Percentiles rank a stretch among this genome's conserved stretches.
These are phyloP conservation scores for Cydonia oblonga DNA, from an alignment of 331 rosid species.

Conservation along the genomic window DNA sequence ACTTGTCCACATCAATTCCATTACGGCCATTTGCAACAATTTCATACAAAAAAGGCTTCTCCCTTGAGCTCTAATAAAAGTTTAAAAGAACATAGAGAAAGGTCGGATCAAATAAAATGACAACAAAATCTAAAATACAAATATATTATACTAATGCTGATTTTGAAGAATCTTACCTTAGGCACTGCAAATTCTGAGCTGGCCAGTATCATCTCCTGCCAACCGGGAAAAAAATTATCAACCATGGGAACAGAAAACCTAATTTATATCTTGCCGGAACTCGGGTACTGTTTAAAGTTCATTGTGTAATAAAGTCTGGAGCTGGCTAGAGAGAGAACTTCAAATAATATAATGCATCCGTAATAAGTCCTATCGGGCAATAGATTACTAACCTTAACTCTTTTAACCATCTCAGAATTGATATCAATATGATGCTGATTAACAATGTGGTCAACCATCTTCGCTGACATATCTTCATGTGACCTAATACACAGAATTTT, in stretches of 20 bases:
- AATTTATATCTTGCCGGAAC: not conserved
- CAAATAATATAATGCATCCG: not conserved
- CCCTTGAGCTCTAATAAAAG: constrained; percentile 48
- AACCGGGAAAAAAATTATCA: constrained; percentile 7
- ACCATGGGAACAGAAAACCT: constrained; percentile 7
- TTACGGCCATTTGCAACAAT: constrained; percentile 97
- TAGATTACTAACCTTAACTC: constrained; percentile 44
- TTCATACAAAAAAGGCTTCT: constrained; percentile 78
- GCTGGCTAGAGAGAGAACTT: not conserved
- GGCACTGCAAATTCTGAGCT: constrained; percentile 62
- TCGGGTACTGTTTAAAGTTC: not conserved
- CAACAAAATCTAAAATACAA: not conserved
- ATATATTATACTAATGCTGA: not conserved
- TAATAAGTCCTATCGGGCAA: not conserved
- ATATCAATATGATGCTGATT: constrained; percentile 70
- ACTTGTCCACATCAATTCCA: constrained; percentile 99
- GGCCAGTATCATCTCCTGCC: constrained; percentile 87
- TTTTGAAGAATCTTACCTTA: constrained; percentile 29
- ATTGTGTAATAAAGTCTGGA: not conserved
- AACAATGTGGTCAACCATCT: constrained; percentile 71
- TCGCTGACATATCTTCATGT: constrained; percentile 81
- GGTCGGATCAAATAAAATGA: not conserved
- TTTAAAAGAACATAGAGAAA: not conserved
- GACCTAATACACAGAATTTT: constrained; percentile 39
- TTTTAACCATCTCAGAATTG: constrained; percentile 54